A percentile compares a stretch with the other conserved stretches of the same genome.
These are phyloP conservation scores for Canariomyces notabilis DNA, from an alignment of 2,329 filamentous ascomycete species.

Conservation along the genomic window DNA sequence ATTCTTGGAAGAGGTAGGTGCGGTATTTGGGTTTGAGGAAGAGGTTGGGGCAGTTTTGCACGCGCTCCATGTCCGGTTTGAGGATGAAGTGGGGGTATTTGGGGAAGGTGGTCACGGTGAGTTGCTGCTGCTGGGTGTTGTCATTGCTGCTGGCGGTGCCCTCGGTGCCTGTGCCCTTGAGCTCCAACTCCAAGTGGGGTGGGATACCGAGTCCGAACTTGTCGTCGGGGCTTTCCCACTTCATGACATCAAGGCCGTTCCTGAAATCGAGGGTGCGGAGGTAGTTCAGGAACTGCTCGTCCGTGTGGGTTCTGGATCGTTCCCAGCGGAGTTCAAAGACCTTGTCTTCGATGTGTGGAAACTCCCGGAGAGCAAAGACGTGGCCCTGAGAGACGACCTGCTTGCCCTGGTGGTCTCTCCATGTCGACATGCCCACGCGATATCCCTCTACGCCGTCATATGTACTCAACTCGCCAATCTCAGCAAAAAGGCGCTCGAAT, in stretches of 20 bases:
- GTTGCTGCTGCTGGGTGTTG: not conserved
- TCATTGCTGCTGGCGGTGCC: too few species aligned
- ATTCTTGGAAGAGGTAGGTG: constrained; percentile 31
- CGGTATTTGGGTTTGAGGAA: constrained; percentile 27
- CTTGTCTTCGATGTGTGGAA: constrained; percentile 1
- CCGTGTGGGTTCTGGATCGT: not conserved
- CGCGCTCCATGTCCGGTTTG: constrained; percentile 25
- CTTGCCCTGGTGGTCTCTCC: constrained; percentile 5
- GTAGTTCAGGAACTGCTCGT: not conserved
- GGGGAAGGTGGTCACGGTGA: constrained; percentile 1
- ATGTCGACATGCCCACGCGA: constrained; percentile 11
- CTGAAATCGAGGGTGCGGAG: constrained; percentile 21
- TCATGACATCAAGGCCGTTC: constrained; percentile 21
- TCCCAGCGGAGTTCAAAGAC: not conserved
- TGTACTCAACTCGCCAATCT: constrained; percentile 3
- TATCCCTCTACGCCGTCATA: constrained; percentile 21
- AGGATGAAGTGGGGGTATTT: constrained; percentile 22
- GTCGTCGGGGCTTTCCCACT: constrained; percentile 17
- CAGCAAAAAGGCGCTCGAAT: not conserved
- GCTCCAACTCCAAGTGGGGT: too few species aligned
- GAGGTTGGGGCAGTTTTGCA: constrained; percentile 27
- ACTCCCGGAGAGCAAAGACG: constrained; percentile 10
- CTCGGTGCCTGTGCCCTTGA: too few species aligned
- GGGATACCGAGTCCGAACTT: too few species aligned
- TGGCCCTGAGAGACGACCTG: constrained; percentile 21